Evolutionary conservation across 148 eudicot genomes (phyloP).

Genomic region (Diospyros kaki): DNA sequence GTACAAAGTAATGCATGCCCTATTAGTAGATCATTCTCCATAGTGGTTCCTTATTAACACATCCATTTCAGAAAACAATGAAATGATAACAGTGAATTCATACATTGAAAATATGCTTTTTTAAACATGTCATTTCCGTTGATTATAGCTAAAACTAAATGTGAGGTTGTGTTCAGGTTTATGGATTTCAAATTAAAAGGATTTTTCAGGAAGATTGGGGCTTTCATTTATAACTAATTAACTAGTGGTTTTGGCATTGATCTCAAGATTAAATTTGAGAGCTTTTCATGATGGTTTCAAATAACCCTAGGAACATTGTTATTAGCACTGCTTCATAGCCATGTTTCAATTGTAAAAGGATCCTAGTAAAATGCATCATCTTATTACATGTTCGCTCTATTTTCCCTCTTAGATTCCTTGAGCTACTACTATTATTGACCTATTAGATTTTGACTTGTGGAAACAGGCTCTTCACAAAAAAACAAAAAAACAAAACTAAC

Average conservation of each 20-base stretch:
- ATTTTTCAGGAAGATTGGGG: background rate
- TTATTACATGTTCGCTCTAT: too few relatives aligned
- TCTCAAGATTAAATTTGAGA: background rate
- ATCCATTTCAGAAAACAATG: background rate
- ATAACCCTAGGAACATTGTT: too few relatives aligned
- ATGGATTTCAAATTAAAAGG: background rate
- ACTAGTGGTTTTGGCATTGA: background rate
- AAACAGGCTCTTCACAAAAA: too few relatives aligned
- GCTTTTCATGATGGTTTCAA: background rate
- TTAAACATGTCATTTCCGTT: background rate
- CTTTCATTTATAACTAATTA: background rate
- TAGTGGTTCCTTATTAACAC: constrained; percentile 1
- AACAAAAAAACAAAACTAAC: too few relatives aligned
- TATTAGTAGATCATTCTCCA: background rate
- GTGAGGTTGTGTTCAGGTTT: background rate
- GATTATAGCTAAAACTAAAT: background rate
- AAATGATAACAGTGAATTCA: background rate
- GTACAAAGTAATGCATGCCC: constrained; percentile 6
- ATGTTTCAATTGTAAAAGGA: too few relatives aligned
- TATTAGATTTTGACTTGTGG: too few relatives aligned
- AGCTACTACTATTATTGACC: too few relatives aligned
- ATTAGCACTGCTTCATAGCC: too few relatives aligned
- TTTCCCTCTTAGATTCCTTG: too few relatives aligned
- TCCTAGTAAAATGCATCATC: too few relatives aligned
- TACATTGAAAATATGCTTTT: background rate